Evolutionary conservation across 352 stramenopile species (phyloP), one percentile per base, ranked within the genome.

Genomic region (Globisporangium spinosum): DNA sequence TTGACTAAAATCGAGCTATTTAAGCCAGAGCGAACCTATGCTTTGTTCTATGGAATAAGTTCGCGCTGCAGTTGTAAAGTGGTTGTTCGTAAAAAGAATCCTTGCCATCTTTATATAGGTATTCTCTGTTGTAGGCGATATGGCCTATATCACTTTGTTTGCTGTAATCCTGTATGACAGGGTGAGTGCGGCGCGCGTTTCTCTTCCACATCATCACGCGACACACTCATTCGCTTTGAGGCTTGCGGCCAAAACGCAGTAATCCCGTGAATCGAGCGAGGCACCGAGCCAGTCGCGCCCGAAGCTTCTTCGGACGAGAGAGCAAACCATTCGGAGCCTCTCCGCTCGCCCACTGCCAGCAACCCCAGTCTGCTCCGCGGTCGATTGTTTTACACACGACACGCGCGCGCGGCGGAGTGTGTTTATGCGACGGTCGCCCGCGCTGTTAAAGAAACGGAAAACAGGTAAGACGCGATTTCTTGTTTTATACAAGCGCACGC

Each of bases 381-480:
- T 1, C 55, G 55, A 60, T 29, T 60, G 29, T 60, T 60, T 59
- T 59, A 60, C 55, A 60, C 40, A 49, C 40, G 40, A 49, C 40
- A 49, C 40, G 40, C 55, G 55, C 55, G 27, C 34, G 58, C 35
- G 15, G 58, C n/a, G 58, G 40, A 64, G 59, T 64, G 59, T 64
- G 59, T 64, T 64, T 64, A 64, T 64, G 59, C 59, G 43, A 64
- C 59, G 13, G 43, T 6, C 38, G 38, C 15, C 27, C 8, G 13
- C 17, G 23, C 47, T 57, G 59, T 57, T 64, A 55, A 57, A 43
- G 59, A 64, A 53, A 64, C 59, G 38, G n/a, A 53, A 40, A 22
- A 12, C 38, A 45, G 38, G 58, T 64, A 23, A 32, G 58, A 55
- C 40, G 15, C 20, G 9, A 35, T 55, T 55, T 17, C 13, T 55